Evolutionary conservation across 352 stramenopile species (phyloP).

Genomic region (Elongisporangium undulatum): DNA sequence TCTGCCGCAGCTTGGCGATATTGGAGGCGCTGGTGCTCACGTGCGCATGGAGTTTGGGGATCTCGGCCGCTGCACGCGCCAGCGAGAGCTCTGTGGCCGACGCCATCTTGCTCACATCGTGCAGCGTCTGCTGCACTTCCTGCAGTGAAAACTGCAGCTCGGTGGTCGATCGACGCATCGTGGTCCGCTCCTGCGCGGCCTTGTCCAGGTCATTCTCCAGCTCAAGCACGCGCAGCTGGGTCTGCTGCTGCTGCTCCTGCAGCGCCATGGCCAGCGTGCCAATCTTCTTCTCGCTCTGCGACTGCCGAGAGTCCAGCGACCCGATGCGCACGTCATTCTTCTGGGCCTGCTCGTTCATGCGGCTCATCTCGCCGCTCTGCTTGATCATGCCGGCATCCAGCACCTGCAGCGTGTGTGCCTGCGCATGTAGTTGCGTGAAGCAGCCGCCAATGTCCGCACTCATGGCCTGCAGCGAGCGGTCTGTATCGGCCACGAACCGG

Average conservation of each 20-base stretch:
- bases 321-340: constrained; percentile 28
- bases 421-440: constrained; percentile 18
- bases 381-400: constrained; percentile 19
- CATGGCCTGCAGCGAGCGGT: constrained; percentile 27
- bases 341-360: constrained; percentile 18
- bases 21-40: constrained; percentile 29
- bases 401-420: constrained; percentile 25
- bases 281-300: constrained; percentile 41
- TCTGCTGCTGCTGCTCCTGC: constrained; percentile 43
- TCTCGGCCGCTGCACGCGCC: constrained; percentile 32
- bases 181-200: constrained; percentile 26
- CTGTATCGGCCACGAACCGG: constrained; percentile 17
- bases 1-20: constrained; percentile 40
- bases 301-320: constrained; percentile 31
- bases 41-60: constrained; percentile 44
- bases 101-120: constrained; percentile 36
- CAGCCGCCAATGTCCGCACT: constrained; percentile 20
- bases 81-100: constrained; percentile 36
- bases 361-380: constrained; percentile 30
- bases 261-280: constrained; percentile 20
- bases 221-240: constrained; percentile 20
- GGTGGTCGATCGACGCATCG: constrained; percentile 27
- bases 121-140: constrained; percentile 44
- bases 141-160: constrained; percentile 38
- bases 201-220: constrained; percentile 23